Conservation (phyloP, 2,329 filamentous ascomycete genomes). For the Nigrospora oryzae region DNA sequence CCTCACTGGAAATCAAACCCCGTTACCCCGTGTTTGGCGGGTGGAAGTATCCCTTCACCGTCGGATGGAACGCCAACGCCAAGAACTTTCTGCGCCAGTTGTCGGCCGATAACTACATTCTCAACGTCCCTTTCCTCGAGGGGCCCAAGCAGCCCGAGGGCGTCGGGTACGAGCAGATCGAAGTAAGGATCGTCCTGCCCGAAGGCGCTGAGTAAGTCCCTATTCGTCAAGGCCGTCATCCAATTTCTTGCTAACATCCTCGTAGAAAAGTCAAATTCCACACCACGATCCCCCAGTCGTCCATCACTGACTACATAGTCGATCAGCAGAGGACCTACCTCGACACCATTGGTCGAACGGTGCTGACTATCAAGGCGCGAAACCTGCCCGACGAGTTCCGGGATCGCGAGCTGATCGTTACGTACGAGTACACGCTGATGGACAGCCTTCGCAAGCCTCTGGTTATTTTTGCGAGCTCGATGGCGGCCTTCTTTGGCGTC, state of each 20-base stretch:
- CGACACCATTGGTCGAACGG: slow-evolving; percentile 83
- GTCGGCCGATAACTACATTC: slow-evolving; percentile 62
- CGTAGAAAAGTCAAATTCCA: slow-evolving; percentile 69
- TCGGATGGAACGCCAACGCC: slow-evolving; percentile 90
- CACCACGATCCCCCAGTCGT: slow-evolving; percentile 59
- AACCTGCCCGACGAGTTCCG: slow-evolving; percentile 89
- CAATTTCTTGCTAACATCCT: slow-evolving; percentile 33
- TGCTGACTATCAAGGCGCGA: slow-evolving; percentile 68
- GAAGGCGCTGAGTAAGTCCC: slow-evolving; percentile 74
- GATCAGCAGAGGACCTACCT: slow-evolving; percentile 81
- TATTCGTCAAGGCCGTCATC: slow-evolving; percentile 8
- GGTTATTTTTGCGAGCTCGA: slow-evolving; percentile 64
- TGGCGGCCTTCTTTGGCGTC: slow-evolving; percentile 64
- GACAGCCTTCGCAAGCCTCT: slow-evolving; percentile 80
- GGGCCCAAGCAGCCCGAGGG: slow-evolving; percentile 82
- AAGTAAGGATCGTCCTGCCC: slow-evolving; percentile 76
- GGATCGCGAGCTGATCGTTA: slow-evolving; percentile 74
- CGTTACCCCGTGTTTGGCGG: slow-evolving; percentile 94
- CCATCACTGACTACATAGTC: slow-evolving; percentile 49
- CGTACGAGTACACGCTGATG: slow-evolving; percentile 73
- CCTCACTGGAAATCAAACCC: slow-evolving; percentile 83
- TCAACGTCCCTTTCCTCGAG: slow-evolving; percentile 89
- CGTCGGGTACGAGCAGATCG: slow-evolving; percentile 73
- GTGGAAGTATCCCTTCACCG: slow-evolving; percentile 96
- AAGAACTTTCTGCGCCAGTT: slow-evolving; percentile 65